phyloP scores from a whole-genome alignment of 164 flowering plant species.

The Vitis amurensis region DNA sequence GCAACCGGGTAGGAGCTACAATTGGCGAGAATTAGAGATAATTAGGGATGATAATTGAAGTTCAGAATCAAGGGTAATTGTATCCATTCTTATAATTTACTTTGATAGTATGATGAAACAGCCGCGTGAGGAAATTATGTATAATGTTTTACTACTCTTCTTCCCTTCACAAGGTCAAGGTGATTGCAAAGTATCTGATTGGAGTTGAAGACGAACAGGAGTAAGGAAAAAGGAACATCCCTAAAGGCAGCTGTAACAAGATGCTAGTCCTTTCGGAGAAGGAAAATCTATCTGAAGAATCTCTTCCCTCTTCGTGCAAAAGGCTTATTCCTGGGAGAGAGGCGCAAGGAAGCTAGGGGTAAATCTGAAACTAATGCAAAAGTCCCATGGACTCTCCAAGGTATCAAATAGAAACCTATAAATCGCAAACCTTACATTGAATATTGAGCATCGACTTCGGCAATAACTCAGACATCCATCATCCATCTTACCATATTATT shows the following conservation, averaged over 20 bases:
- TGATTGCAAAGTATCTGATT: not conserved
- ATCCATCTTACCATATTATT: not conserved
- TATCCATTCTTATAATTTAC: too few relatives aligned
- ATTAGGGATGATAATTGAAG: too few relatives aligned
- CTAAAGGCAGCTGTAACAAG: not conserved
- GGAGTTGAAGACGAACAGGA: not conserved
- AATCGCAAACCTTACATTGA: slow-evolving; percentile 7
- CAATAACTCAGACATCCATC: not conserved
- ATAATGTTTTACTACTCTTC: too few relatives aligned
- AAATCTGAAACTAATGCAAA: not conserved
- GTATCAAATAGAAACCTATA: slow-evolving; percentile 33
- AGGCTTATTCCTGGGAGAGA: not conserved
- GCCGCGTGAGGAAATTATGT: too few relatives aligned
- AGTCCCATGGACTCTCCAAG: slow-evolving; percentile 16
- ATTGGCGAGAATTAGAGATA: too few relatives aligned
- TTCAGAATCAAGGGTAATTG: too few relatives aligned
- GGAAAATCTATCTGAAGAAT: slow-evolving; percentile 6
- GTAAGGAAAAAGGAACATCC: not conserved
- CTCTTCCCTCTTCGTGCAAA: not conserved
- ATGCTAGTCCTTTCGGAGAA: slow-evolving; percentile 12
- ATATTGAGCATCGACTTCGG: slow-evolving; percentile 1
- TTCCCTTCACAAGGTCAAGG: not conserved
- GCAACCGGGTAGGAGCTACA: too few relatives aligned
- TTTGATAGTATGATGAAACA: too few relatives aligned
- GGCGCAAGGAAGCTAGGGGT: not conserved